Base-by-base conservation (phyloP, 2,329 filamentous ascomycete genomes). In the Phyllosticta citribraziliensis region DNA sequence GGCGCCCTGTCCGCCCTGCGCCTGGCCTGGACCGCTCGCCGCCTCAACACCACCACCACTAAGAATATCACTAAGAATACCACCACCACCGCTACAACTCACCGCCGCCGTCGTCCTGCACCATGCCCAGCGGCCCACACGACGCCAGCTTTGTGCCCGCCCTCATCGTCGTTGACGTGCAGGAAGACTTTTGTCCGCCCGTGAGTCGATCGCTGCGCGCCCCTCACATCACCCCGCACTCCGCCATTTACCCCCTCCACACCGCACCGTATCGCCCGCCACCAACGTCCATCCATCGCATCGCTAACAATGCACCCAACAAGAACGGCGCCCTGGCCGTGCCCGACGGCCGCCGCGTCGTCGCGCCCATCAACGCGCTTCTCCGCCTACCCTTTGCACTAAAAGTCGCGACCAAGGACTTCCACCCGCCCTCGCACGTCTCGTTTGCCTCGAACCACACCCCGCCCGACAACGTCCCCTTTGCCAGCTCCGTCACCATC, bases 141-240 rank as follows among this genome's bases (percentile, higher is more conserved):
- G 52, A 56, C 22, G 50, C 40, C 20, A 35, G 50, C 58, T 80
- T 79, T 68, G 74, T 71, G 51, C 80, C 84, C 53, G 84, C 84
- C n/a, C 74, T 88, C 47, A 74, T 96, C 55, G 82, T 96, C 11
- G 87, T 96, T 58, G 92, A 97, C 74, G 81, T 96, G 70, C 94
- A 97, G 75, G 88, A 97, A 74, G 93, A 97, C 77, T 97, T 97
- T 74, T 96, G 91, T 73, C 89, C 89, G 63, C 91, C 92, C 12
- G 91, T 94, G 76, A 77, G 86, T 77, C 50, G 10, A 10, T 12
- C 33, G 33, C 5, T 1, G 33, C 14, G 33, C 33, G n/a, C 33
- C 25, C 64, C 24, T 35, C 14, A 54, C 58, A 17, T 25, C 24
- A 24, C 2, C 59, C 53, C 50, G 33, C 8, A 6, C n/a, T 50